phyloP scores from a whole-genome alignment of 306 rosid species.

The Begonia masoniana region DNA sequence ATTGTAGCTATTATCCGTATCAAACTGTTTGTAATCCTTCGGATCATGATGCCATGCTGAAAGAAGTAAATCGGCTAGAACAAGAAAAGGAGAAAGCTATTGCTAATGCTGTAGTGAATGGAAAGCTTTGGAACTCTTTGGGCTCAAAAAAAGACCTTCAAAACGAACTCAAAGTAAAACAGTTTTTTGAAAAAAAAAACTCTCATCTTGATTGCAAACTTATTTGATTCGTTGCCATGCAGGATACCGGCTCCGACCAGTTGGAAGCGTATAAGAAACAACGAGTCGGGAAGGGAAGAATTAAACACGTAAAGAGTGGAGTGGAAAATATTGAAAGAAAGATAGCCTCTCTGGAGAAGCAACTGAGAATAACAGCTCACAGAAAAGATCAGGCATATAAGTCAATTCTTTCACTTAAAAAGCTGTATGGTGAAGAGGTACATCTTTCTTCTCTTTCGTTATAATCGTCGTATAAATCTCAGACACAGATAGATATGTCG shows the following conservation, averaged over 20 bases:
- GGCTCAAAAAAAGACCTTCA: constrained; percentile 11
- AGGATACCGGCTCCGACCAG: neutral
- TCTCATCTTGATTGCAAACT: neutral
- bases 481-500: too few species aligned
- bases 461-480: neutral
- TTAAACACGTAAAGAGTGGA: neutral
- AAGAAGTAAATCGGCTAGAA: constrained; percentile 4
- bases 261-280: neutral
- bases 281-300: neutral
- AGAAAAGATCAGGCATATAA: constrained; percentile 6
- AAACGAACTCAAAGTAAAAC: constrained; percentile 3
- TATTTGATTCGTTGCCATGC: neutral
- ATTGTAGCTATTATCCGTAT: neutral
- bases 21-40: neutral
- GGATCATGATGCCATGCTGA: neutral
- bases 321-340: neutral
- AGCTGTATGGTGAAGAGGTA: constrained; percentile 13
- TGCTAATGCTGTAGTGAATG: constrained; percentile 11
- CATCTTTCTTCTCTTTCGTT: neutral
- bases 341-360: constrained; percentile 5
- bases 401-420: constrained; percentile 4
- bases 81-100: constrained; percentile 6
- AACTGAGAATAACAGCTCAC: neutral
- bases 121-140: constrained; percentile 13
- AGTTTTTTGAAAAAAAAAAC: neutral